A percentile compares a stretch with the other conserved stretches of the same genome.
These are phyloP conservation scores for Quercus lobata DNA, from an alignment of 331 rosid species.

Conservation along the genomic window DNA sequence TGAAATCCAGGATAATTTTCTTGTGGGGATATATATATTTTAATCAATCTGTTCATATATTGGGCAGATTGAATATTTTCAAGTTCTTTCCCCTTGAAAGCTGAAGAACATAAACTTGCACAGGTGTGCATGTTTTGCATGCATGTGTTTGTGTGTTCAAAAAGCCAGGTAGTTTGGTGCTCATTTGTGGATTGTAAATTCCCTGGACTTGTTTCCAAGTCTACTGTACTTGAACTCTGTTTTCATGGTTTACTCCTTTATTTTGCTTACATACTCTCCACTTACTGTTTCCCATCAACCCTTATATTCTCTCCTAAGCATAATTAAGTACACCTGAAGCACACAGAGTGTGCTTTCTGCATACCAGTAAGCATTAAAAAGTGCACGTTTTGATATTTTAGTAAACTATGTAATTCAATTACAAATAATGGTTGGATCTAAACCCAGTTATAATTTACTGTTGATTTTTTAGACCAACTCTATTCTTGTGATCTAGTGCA, in stretches of 20 bases:
- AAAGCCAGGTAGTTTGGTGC: background rate
- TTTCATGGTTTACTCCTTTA: background rate
- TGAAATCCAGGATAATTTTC: background rate
- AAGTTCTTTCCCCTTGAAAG: background rate
- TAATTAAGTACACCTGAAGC: too few species aligned
- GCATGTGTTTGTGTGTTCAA: background rate
- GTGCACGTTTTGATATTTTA: too few species aligned
- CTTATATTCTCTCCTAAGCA: background rate
- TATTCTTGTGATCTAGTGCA: too few species aligned
- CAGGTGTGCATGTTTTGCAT: background rate
- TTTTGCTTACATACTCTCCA: background rate
- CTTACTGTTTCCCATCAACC: background rate
- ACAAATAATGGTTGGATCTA: too few species aligned
- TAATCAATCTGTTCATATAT: background rate
- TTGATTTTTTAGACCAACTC: too few species aligned
- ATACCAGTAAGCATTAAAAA: too few species aligned
- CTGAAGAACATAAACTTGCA: background rate
- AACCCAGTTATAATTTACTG: too few species aligned
- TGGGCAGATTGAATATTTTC: background rate
- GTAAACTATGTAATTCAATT: too few species aligned
- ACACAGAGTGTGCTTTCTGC: too few species aligned
- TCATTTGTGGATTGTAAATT: background rate
- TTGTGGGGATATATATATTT: background rate
- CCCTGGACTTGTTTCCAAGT: background rate
- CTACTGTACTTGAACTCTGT: background rate